A percentile compares a stretch with the other conserved stretches of the same genome.
Evolutionary conservation across 805 yeast species (phyloP).

Genomic region (Barnettozyma sucrosica): DNA sequence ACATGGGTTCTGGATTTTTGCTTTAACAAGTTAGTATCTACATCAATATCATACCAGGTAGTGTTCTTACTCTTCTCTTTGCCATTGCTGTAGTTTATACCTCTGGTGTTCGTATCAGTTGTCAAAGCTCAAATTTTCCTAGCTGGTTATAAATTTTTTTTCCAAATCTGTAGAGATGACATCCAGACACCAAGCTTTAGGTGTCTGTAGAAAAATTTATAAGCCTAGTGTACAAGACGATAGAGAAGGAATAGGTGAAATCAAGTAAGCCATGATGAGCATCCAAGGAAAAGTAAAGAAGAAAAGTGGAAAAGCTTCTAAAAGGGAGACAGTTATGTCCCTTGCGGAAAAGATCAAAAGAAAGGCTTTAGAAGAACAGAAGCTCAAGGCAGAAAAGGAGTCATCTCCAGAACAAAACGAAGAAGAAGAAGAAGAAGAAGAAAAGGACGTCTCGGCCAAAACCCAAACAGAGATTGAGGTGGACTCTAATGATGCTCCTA

Average conservation of each 20-base stretch:
- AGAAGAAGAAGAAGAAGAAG: not conserved
- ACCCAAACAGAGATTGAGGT: constrained; percentile 15
- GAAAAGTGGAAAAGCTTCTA: constrained; percentile 23
- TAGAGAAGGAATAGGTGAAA: too few relatives aligned
- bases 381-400: not conserved
- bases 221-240: too few relatives aligned
- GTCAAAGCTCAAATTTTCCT: constrained; percentile 2
- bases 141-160: constrained; percentile 11
- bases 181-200: constrained; percentile 21
- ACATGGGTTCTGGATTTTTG: constrained; percentile 85
- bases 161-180: constrained; percentile 19
- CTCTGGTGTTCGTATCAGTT: not conserved
- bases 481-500: constrained; percentile 16
- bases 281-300: constrained; percentile 15
- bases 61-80: constrained; percentile 40
- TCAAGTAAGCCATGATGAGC: not conserved
- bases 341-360: constrained; percentile 52
- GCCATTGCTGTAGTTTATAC: constrained; percentile 34
- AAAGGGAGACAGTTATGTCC: constrained; percentile 36
- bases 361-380: constrained; percentile 29
- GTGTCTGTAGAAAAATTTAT: too few relatives aligned
- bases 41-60: too few relatives aligned
- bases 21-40: constrained; percentile 25
- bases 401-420: constrained; percentile 5
- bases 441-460: constrained; percentile 7